Conservation (phyloP, 2,329 filamentous ascomycete genomes). For the Aureobasidium melanogenum region DNA sequence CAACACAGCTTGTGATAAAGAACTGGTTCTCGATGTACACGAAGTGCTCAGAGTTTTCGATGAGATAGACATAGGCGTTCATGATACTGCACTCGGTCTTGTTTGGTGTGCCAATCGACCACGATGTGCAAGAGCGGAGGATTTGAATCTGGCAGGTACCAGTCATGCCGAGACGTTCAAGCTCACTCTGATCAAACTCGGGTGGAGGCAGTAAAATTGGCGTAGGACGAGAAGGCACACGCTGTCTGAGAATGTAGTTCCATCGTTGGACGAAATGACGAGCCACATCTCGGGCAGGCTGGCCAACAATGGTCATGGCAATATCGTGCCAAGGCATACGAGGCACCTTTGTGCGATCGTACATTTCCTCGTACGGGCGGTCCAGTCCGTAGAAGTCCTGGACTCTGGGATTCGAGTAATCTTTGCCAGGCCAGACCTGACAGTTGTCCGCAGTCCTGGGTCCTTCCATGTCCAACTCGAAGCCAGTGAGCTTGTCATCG, state of each 20-base stretch:
- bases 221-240: slow-evolving; percentile 86
- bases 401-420: slow-evolving; percentile 93
- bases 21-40: slow-evolving; percentile 99
- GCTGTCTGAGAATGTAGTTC: slow-evolving; percentile 91
- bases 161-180: slow-evolving; percentile 78
- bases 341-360: slow-evolving; percentile 77
- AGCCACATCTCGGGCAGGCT: slow-evolving; percentile 87
- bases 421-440: slow-evolving; percentile 93
- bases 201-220: slow-evolving; percentile 90
- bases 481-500: slow-evolving; percentile 92
- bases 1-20: slow-evolving; percentile 88
- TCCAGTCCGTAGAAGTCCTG: slow-evolving; percentile 91
- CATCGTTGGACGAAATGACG: slow-evolving; percentile 95
- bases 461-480: slow-evolving; percentile 62
- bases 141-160: slow-evolving; percentile 97
- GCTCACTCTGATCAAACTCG: slow-evolving; percentile 76
- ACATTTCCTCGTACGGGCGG: slow-evolving; percentile 98
- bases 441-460: slow-evolving; percentile 90
- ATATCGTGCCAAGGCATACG: slow-evolving; percentile 99
- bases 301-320: slow-evolving; percentile 93
- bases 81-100: slow-evolving; percentile 90
- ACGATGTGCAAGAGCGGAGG: slow-evolving; percentile 76
- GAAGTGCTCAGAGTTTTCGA: slow-evolving; percentile 90
- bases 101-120: slow-evolving; percentile 81
- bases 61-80: slow-evolving; percentile 89